These are phyloP conservation scores for Aegle marmelos DNA, from an alignment of 345 rosid genomes.

Conservation along the genomic window DNA sequence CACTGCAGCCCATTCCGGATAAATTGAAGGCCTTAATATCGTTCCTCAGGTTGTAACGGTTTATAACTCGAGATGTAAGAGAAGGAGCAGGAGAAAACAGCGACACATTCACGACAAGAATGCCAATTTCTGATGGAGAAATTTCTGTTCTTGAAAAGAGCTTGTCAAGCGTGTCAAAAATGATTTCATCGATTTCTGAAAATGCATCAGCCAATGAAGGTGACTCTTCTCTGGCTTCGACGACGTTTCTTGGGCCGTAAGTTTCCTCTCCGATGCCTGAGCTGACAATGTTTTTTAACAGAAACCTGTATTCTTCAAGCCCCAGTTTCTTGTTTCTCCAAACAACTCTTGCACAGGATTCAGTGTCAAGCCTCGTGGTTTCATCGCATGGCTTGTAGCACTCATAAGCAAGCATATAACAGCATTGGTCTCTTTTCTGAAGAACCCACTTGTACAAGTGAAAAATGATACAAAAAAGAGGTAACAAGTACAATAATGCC, in stretches of 20 bases:
- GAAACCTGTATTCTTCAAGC: conserved; percentile 61
- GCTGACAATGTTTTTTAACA: conserved; percentile 49
- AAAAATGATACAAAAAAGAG: conserved; percentile 29
- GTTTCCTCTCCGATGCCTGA: conserved; percentile 78
- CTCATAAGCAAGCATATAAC: conserved; percentile 70
- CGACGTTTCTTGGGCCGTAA: conserved; percentile 52
- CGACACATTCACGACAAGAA: conserved; percentile 66
- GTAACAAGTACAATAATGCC: conserved; percentile 16
- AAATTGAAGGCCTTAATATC: conserved; percentile 61
- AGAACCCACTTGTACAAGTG: conserved; percentile 26
- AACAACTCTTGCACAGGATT: conserved; percentile 37
- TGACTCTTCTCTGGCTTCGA: conserved; percentile 49
- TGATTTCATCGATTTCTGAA: conserved; percentile 54
- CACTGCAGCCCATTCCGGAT: conserved; percentile 70
- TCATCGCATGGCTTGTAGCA: conserved; percentile 48
- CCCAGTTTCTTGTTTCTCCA: conserved; percentile 53
- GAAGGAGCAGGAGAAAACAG: conserved; percentile 69
- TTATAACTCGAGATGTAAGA: conserved; percentile 52
- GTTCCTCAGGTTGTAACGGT: conserved; percentile 66
- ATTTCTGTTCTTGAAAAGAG: conserved; percentile 44
- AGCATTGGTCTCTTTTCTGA: conserved; percentile 32
- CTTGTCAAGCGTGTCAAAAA: conserved; percentile 54
- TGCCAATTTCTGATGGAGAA: conserved; percentile 53
- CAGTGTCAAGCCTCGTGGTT: conserved; percentile 52
- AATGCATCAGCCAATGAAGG: conserved; percentile 39